Base-by-base conservation (phyloP, 2,329 filamentous ascomycete genomes). In the Sarocladium kiliense region DNA sequence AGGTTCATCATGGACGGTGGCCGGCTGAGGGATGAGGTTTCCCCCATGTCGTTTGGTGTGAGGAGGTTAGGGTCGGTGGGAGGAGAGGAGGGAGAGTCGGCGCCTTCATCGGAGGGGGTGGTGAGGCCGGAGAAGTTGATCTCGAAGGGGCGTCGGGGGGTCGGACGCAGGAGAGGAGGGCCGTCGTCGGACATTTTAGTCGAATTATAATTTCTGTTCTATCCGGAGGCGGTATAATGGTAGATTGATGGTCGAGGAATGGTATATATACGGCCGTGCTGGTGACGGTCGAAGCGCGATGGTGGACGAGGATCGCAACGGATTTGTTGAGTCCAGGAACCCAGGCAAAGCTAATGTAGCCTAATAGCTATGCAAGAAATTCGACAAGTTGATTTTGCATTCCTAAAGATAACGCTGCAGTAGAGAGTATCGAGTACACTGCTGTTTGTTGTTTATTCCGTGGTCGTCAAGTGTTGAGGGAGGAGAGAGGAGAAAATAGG, bases 1-100 rank as follows among this genome's bases (percentile, higher is more conserved):
- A 99, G 79, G 67, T 97, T 96, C 65, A 91, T 76, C 56, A 91
- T 82, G 10, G 91, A 96, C 60, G 87, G 84, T 23, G 86, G 88
- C 57, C 89, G 84, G 65, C 81, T 86, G 60, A 84, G 76, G 4
- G 47, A 51, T 5, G 47, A 19, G 26, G 14, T 19, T 5, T 7
- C 44, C 6, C 18, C 16, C 36, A 30, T 53, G 16, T 53, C 50
- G 19, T 41, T 53, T 3, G 50, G 34, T 26, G 36, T 53, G 50
- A 53, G 50, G 16, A 53, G 50, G 27, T 53, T 39, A 5, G 19
- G 21, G 11, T 53, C 50, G 9, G 75, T 77, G 60, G 72, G 75
- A 54, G 75, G 71, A 57, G 64, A 69, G 18, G 67, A 65, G 39
- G 42, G 56, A 59, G 55, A 68, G 64, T 26, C 69, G 37, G 71